phyloP scores from a whole-genome alignment of 1,139 yeast genomes.

The Nadsonia starkeyi-henricii region DNA sequence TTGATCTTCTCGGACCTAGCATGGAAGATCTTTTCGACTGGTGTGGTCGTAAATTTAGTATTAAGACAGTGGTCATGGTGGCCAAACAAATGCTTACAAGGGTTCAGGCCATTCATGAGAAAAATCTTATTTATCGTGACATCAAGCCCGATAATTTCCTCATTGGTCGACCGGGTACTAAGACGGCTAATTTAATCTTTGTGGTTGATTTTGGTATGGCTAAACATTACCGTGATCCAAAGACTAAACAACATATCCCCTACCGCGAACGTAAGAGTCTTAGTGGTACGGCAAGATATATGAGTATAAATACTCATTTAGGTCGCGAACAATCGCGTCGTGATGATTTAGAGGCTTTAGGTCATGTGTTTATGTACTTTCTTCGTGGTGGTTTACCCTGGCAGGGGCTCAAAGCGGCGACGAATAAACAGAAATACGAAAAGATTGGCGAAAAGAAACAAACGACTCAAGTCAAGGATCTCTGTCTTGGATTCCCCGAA shows the following conservation, averaged over 20 bases:
- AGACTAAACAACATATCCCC: constrained; percentile 90
- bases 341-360: constrained; percentile 90
- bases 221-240: constrained; percentile 89
- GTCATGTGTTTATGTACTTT: constrained; percentile 90
- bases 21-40: constrained; percentile 93
- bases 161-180: constrained; percentile 49
- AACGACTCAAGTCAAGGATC: constrained; percentile 65
- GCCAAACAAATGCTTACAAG: constrained; percentile 86
- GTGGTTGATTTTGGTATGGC: constrained; percentile 88
- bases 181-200: constrained; percentile 37
- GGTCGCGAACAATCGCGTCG: constrained; percentile 94
- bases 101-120: constrained; percentile 78
- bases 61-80: constrained; percentile 79
- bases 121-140: constrained; percentile 83
- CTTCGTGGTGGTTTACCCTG: constrained; percentile 90
- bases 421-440: constrained; percentile 91
- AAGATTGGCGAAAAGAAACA: constrained; percentile 92
- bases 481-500: constrained; percentile 72
- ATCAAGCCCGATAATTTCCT: constrained; percentile 92
- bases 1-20: constrained; percentile 89
- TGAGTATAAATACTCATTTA: constrained; percentile 93
- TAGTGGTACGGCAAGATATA: constrained; percentile 94
- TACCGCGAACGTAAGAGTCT: constrained; percentile 88
- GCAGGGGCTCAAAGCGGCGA: constrained; percentile 98
- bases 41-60: constrained; percentile 86